These are phyloP conservation scores for Fusarium heterosporum DNA, from an alignment of 2,329 filamentous ascomycete genomes.

Conservation along the genomic window DNA sequence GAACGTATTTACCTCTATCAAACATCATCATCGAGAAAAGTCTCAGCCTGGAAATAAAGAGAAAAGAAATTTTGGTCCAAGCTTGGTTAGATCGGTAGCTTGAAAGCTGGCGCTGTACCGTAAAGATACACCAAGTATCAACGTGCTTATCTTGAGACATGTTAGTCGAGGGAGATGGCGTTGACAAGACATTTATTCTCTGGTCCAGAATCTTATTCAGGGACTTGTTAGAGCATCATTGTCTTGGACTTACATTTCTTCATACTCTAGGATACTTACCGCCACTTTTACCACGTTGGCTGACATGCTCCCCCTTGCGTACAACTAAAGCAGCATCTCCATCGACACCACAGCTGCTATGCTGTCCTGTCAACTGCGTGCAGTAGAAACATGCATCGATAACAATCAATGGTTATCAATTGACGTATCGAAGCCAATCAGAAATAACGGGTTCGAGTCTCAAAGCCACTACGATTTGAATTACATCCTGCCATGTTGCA, in stretches of 20 bases:
- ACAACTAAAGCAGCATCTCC: conserved; percentile 25
- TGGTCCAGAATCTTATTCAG: not conserved
- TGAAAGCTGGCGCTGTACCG: conserved; percentile 5
- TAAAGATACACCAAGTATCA: conserved; percentile 18
- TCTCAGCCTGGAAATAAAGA: conserved; percentile 9
- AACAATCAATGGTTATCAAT: conserved; percentile 2
- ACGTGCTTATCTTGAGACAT: conserved; percentile 18
- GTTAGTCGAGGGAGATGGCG: conserved; percentile 9
- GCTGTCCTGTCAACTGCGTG: conserved; percentile 3
- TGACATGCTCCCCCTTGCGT: conserved; percentile 29
- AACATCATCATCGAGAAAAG: not conserved
- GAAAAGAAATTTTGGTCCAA: not conserved
- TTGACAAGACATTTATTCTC: conserved; percentile 3
- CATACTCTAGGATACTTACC: conserved; percentile 8
- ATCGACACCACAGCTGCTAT: conserved; percentile 9
- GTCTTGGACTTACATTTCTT: conserved; percentile 19
- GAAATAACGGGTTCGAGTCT: not conserved
- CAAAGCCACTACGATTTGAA: conserved; percentile 8
- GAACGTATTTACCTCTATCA: not conserved
- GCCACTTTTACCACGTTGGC: conserved; percentile 17
- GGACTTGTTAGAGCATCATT: not conserved
- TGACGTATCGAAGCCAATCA: conserved; percentile 29
- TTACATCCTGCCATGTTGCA: conserved; percentile 38
- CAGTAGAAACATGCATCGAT: conserved; percentile 21
- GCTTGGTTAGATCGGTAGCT: not conserved